These are phyloP conservation scores for Neofusicoccum cordaticola DNA, from an alignment of 2,329 filamentous ascomycete genomes.

Conservation along the genomic window DNA sequence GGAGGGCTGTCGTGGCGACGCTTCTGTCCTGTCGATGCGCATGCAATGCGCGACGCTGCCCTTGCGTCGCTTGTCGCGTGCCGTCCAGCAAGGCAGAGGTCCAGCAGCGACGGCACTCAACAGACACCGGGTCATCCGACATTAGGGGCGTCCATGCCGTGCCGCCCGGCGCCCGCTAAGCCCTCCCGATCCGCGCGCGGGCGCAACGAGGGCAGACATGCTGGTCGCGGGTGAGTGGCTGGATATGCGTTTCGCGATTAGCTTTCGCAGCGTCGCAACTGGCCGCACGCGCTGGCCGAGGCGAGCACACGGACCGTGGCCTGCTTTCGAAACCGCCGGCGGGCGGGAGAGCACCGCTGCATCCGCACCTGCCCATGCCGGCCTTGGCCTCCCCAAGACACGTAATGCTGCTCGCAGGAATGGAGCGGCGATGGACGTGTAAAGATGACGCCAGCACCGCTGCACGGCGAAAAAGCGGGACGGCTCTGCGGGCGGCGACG, in stretches of 20 bases:
- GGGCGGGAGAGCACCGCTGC: background rate
- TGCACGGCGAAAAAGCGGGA: background rate
- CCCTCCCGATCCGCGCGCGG: too few relatives aligned
- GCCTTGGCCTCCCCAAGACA: background rate
- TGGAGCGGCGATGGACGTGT: background rate
- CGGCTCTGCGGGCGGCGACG: background rate
- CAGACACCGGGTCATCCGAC: constrained; percentile 7
- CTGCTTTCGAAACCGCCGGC: background rate
- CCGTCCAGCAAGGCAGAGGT: background rate
- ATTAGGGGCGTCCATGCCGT: background rate
- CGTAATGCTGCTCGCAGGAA: background rate
- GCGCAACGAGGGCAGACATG: too few relatives aligned
- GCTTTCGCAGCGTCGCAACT: background rate
- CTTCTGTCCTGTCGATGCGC: background rate
- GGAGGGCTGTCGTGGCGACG: background rate
- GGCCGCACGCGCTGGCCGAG: background rate
- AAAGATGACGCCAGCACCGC: background rate
- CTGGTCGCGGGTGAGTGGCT: too few relatives aligned
- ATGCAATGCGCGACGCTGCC: background rate
- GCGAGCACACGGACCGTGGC: background rate
- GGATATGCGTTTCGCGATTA: background rate
- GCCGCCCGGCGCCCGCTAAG: background rate
- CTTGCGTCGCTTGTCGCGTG: constrained; percentile 1
- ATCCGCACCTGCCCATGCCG: background rate
- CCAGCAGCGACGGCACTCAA: too few relatives aligned